Evolutionary conservation across 2,329 filamentous ascomycete genomes (phyloP).

Genomic region (Monosporascus sp.): DNA sequence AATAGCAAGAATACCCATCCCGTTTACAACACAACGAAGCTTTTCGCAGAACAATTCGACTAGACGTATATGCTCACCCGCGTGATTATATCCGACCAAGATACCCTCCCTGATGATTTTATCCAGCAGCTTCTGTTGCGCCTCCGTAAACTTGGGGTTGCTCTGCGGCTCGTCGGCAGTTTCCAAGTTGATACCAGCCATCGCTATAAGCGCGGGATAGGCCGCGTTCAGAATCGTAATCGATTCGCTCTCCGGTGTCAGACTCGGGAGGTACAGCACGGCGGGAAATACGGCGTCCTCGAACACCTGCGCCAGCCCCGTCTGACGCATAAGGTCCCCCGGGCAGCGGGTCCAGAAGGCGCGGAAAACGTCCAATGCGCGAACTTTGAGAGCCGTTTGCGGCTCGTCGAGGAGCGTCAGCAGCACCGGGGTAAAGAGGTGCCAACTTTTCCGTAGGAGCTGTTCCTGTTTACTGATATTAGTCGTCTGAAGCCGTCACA

Average conservation of each 20-base stretch:
- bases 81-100: conserved; percentile 50
- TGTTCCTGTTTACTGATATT: conserved; percentile 24
- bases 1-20: conserved; percentile 56
- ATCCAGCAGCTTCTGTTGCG: conserved; percentile 41
- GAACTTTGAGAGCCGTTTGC: conserved; percentile 44
- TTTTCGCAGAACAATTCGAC: conserved; percentile 51
- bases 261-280: conserved; percentile 68
- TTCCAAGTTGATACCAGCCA: conserved; percentile 38
- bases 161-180: not conserved
- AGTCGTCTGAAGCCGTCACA: conserved; percentile 5
- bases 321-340: conserved; percentile 47
- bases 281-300: conserved; percentile 65
- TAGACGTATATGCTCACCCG: conserved; percentile 52
- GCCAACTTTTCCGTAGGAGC: conserved; percentile 55
- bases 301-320: conserved; percentile 63
- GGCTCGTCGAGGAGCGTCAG: conserved; percentile 64
- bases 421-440: conserved; percentile 63
- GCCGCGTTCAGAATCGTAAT: conserved; percentile 56
- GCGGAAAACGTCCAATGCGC: conserved; percentile 50
- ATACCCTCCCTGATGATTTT: conserved; percentile 51
- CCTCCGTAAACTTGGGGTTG: conserved; percentile 12
- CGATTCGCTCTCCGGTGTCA: conserved; percentile 71
- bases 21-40: conserved; percentile 42
- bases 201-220: conserved; percentile 60
- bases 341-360: conserved; percentile 52